Evolutionary conservation across 2,329 filamentous ascomycete genomes (phyloP), one percentile per base, ranked within the genome.

Genomic region (Ustulina deusta): DNA sequence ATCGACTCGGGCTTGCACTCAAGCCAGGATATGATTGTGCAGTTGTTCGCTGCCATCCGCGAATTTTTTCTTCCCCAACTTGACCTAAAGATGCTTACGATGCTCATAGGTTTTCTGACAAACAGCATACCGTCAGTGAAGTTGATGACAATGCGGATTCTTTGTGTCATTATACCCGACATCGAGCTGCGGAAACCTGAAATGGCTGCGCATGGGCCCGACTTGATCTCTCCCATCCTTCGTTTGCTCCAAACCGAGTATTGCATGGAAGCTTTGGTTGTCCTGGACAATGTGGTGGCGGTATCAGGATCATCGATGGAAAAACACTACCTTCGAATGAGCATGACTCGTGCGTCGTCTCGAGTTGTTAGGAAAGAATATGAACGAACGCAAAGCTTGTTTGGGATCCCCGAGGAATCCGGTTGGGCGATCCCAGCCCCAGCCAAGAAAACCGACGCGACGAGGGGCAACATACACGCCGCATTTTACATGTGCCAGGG

Each of bases 401-500:
- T 98, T 78, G 97, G 97, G 32, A 98, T 99, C 66, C 96, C 96
- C 0, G 95, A 98, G 77, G 91, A 94, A 25, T 96, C 93, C 17
- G 96, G 96, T 1, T 99, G 96, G 96, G 96, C 96, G 0, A 93
- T 99, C 51, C 95, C 96, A 0, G 89, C 97, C 78, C 96, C 96
- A 17, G 95, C 95, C 0, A 91, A 92, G 63, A 95, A 97, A 81
- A 96, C 94, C 0, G 90, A 91, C 61, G 88, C 90, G 38, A 98
- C 96, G 3, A 88, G 96, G 65, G 88, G 91, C 65, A 99, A 99
- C 74, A 96, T 99, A 2, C 95, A 98, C 78, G 93, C 94, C 0
- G 94, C 96, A 0, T 98, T 97, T 80, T 97, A 97, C 80, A 97
- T 94, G 71, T 97, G 94, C 76, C 91, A 93, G 61, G 91, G 88